These are phyloP conservation scores for Baudoinia panamericana DNA, from an alignment of 495 filamentous ascomycete genomes.

Conservation along the genomic window DNA sequence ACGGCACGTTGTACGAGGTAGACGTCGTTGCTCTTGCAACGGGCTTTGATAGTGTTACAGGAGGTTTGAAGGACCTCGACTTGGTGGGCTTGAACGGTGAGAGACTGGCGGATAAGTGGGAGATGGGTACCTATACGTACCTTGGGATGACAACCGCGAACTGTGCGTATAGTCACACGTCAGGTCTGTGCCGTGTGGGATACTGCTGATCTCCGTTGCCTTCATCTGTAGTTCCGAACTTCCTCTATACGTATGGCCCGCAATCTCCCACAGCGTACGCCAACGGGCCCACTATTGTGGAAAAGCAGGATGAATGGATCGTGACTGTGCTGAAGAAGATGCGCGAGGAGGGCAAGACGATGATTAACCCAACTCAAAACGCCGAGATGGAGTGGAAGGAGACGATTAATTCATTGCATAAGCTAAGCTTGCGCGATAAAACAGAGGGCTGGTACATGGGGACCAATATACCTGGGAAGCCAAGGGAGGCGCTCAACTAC, in stretches of 20 bases:
- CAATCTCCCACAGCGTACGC: slow-evolving; percentile 37
- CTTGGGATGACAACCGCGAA: slow-evolving; percentile 36
- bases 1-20: slow-evolving; percentile 32
- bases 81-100: slow-evolving; percentile 32
- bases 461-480: slow-evolving; percentile 14
- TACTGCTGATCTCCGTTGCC: too few relatives aligned
- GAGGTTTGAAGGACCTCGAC: slow-evolving; percentile 35
- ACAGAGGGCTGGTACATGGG: slow-evolving; percentile 17
- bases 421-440: slow-evolving; percentile 6
- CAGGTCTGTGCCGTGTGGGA: too few relatives aligned
- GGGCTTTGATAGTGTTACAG: slow-evolving; percentile 40
- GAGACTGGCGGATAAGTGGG: slow-evolving; percentile 37
- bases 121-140: slow-evolving; percentile 35
- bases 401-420: slow-evolving; percentile 18
- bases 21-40: slow-evolving; percentile 40
- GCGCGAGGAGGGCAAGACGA: slow-evolving; percentile 23
- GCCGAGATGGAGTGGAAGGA: slow-evolving; percentile 32
- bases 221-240: too few relatives aligned
- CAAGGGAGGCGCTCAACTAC: slow-evolving; percentile 13
- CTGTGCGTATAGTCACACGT: too few relatives aligned
- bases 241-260: slow-evolving; percentile 34
- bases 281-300: slow-evolving; percentile 41
- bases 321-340: slow-evolving; percentile 35
- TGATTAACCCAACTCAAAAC: slow-evolving; percentile 31
- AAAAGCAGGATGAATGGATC: slow-evolving; percentile 43